A percentile compares a stretch with the other conserved stretches of the same genome.
phyloP scores from a whole-genome alignment of 2,329 filamentous ascomycete species.

The Talaromyces funiculosus region DNA sequence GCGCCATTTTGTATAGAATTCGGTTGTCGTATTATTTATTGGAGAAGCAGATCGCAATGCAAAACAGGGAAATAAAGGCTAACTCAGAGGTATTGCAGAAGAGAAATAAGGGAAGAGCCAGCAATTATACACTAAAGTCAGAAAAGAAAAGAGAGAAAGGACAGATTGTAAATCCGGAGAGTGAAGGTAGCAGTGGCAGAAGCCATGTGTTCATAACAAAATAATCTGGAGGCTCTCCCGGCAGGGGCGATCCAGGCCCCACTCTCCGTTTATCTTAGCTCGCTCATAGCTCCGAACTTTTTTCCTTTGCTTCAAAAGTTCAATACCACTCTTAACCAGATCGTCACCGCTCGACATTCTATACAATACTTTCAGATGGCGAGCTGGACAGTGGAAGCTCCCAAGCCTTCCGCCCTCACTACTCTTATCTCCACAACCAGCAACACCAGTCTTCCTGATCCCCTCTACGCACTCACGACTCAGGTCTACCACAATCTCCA shows the following conservation, averaged over 20 bases:
- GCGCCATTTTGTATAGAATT: conserved; percentile 53
- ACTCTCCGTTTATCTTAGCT: not conserved
- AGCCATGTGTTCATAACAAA: conserved; percentile 15
- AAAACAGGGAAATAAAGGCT: not conserved
- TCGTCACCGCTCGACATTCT: not conserved
- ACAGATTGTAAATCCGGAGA: not conserved
- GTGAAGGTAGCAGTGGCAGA: conserved; percentile 1
- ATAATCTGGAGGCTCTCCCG: not conserved
- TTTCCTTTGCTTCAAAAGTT: conserved; percentile 14
- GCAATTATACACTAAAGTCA: not conserved
- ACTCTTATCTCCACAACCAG: conserved; percentile 32
- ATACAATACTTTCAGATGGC: not conserved
- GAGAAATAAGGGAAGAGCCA: not conserved
- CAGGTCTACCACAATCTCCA: conserved; percentile 60
- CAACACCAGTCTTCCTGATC: conserved; percentile 17
- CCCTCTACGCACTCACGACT: conserved; percentile 45
- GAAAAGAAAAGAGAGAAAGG: not conserved
- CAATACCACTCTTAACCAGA: not conserved
- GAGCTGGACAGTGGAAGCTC: conserved; percentile 11
- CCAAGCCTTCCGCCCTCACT: conserved; percentile 36
- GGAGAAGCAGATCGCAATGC: not conserved
- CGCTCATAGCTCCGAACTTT: conserved; percentile 14
- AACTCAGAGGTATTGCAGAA: not conserved
- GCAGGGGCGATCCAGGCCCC: not conserved
- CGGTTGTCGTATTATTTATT: not conserved